Evolutionary conservation across 768 basidiomycete genomes (phyloP).

Genomic region (Lactifluus pinguis): DNA sequence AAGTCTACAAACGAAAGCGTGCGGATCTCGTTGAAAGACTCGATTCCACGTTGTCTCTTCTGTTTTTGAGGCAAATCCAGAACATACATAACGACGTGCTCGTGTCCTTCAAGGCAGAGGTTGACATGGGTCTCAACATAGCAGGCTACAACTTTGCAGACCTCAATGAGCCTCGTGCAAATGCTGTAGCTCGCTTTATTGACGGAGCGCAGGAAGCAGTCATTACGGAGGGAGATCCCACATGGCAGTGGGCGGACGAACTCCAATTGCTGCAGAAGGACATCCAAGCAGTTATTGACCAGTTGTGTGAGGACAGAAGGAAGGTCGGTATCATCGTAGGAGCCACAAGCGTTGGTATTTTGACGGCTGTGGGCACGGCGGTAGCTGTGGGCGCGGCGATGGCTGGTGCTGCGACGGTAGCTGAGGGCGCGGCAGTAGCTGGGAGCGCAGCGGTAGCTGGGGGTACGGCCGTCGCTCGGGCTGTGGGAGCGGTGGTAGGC

Average conservation of each 20-base stretch:
- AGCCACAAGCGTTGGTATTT: too few relatives aligned
- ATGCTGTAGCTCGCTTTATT: conserved; percentile 59
- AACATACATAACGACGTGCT: conserved; percentile 85
- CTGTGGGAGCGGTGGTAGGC: too few relatives aligned
- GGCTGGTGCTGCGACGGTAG: too few relatives aligned
- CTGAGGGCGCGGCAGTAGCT: too few relatives aligned
- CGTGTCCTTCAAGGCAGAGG: conserved; percentile 65
- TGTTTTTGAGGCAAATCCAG: conserved; percentile 93
- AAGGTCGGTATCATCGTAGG: too few relatives aligned
- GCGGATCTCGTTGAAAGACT: conserved; percentile 67
- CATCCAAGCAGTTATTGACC: conserved; percentile 69
- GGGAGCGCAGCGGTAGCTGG: too few relatives aligned
- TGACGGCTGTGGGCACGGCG: too few relatives aligned
- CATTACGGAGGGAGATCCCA: conserved; percentile 43
- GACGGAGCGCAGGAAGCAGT: conserved; percentile 62
- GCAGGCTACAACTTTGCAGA: conserved; percentile 85
- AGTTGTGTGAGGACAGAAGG: conserved; percentile 66
- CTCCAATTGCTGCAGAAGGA: conserved; percentile 68
- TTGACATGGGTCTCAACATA: conserved; percentile 65
- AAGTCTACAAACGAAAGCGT: conserved; percentile 89
- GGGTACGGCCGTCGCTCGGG: too few relatives aligned
- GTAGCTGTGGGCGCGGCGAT: too few relatives aligned
- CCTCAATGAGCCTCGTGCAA: conserved; percentile 47
- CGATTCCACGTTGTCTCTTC: conserved; percentile 68
- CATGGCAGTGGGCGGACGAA: conserved; percentile 90